Percentiles rank a stretch among this genome's conserved stretches.
phyloP scores from a whole-genome alignment of 257 asterid species.

The Euphrasia confusa region DNA sequence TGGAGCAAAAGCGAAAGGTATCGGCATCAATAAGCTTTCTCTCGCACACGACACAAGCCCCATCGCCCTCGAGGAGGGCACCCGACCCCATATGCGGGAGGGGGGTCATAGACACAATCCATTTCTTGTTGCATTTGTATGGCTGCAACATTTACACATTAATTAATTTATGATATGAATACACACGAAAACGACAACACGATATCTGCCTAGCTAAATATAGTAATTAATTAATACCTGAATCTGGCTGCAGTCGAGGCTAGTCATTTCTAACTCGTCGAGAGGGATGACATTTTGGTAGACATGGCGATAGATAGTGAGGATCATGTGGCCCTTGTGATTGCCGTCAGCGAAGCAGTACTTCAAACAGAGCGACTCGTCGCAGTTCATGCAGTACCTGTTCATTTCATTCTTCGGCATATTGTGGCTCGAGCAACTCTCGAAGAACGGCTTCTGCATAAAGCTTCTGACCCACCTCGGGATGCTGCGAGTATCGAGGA shows the following conservation, averaged over 20 bases:
- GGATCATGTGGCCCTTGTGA: constrained; percentile 30
- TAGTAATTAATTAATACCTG: constrained; percentile 28
- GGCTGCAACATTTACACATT: constrained; percentile 20
- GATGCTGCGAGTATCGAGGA: background rate
- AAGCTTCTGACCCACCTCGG: constrained; percentile 33
- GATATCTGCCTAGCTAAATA: no score
- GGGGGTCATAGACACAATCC: constrained; percentile 38
- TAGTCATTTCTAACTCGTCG: constrained; percentile 24
- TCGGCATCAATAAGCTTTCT: constrained; percentile 37
- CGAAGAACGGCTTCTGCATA: constrained; percentile 33
- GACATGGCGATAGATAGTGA: constrained; percentile 42
- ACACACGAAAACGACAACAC: no score
- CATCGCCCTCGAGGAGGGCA: constrained; percentile 33
- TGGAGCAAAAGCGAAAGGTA: constrained; percentile 32
- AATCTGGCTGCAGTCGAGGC: constrained; percentile 28
- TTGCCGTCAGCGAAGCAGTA: constrained; percentile 23
- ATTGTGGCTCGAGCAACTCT: constrained; percentile 29
- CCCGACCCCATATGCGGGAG: constrained; percentile 47
- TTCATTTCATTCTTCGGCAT: constrained; percentile 33
- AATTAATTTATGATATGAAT: no score
- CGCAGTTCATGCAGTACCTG: constrained; percentile 37
- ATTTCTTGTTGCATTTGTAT: constrained; percentile 39
- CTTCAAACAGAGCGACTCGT: constrained; percentile 32
- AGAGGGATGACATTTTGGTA: constrained; percentile 44
- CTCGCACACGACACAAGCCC: constrained; percentile 35